Evolutionary conservation across 2,329 filamentous ascomycete genomes (phyloP), one percentile per base, ranked within the genome.

Genomic region (Epichloe aotearoae): DNA sequence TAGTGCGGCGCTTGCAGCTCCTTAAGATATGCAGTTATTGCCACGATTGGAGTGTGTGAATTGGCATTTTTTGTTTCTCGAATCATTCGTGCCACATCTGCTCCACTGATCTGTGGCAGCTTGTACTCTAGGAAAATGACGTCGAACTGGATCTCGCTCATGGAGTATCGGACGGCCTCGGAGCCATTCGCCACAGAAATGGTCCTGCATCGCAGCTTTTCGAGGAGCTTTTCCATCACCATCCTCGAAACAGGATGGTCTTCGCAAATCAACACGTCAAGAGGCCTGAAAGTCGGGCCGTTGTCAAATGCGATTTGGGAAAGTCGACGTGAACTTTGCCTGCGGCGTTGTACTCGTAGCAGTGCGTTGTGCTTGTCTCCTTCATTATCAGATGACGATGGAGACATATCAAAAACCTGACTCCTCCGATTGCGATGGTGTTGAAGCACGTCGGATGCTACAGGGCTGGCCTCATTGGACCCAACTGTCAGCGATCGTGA

Each of bases 71-170:
- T 93, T 1, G 91, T 96, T 64, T 97, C 91, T 46, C 93, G 83
- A 58, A 98, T 89, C 93, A 98, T 98, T 36, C 93, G 85, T 47
- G 93, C 91, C 51, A 98, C 88, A 64, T 98, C 93, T 12, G 88
- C 86, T 23, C 93, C 93, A 59, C 89, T 97, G 62, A 97, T 89
- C 62, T 95, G 88, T 10, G 93, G 91, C 44, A 98, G 73, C 64
- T 91, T 94, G 71, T 89, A 96, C 68, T 98, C 93, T 67, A 95
- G 91, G 74, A 98, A 93, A 64, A 98, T 96, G 59, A 96, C 88
- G 67, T 98, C 93, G 62, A 97, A 98, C 62, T 97, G 95, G 63
- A 98, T 91, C 63, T 97, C 91, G 62, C 91, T 91, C 75, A 95
- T 87, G 30, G 93, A 89, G 67, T 93, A 95, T 20, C 91, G 82